phyloP scores from a whole-genome alignment of 148 eudicot species.

The Silene latifolia region DNA sequence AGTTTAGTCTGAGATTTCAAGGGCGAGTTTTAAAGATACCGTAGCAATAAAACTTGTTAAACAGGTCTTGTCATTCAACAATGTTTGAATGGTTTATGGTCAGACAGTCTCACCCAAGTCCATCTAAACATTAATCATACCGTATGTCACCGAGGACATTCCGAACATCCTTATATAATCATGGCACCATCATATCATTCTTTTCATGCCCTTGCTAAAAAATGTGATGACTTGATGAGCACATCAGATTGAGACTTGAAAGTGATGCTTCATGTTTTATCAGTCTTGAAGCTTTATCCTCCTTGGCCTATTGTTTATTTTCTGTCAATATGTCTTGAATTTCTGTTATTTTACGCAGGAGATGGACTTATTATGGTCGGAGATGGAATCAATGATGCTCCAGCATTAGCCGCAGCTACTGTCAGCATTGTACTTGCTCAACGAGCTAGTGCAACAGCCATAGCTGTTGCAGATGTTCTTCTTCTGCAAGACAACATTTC shows the following conservation, averaged over 20 bases:
- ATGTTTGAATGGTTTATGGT: neutral
- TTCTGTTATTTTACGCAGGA: constrained; percentile 35
- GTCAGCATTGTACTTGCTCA: constrained; percentile 89
- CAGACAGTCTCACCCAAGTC: neutral
- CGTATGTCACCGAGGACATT: neutral
- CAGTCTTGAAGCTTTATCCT: constrained; percentile 1
- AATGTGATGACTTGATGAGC: neutral
- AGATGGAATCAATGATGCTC: constrained; percentile 97
- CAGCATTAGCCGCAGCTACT: constrained; percentile 97
- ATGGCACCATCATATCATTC: neutral
- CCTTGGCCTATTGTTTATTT: neutral
- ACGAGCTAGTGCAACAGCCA: constrained; percentile 94
- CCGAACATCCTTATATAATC: neutral
- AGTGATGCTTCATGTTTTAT: neutral
- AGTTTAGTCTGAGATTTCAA: too few relatives aligned
- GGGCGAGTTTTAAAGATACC: too few relatives aligned
- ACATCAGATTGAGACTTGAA: constrained; percentile 11
- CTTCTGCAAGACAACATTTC: constrained; percentile 86
- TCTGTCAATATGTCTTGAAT: neutral
- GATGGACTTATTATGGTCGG: constrained; percentile 97
- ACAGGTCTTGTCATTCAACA: too few relatives aligned
- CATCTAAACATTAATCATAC: too few relatives aligned
- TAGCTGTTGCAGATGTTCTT: constrained; percentile 95
- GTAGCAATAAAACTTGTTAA: too few relatives aligned
- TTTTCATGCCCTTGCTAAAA: neutral